Evolutionary conservation across 345 rosid genomes (phyloP), one percentile per base, ranked within the genome.

Genomic region (Melaleuca alternifolia): DNA sequence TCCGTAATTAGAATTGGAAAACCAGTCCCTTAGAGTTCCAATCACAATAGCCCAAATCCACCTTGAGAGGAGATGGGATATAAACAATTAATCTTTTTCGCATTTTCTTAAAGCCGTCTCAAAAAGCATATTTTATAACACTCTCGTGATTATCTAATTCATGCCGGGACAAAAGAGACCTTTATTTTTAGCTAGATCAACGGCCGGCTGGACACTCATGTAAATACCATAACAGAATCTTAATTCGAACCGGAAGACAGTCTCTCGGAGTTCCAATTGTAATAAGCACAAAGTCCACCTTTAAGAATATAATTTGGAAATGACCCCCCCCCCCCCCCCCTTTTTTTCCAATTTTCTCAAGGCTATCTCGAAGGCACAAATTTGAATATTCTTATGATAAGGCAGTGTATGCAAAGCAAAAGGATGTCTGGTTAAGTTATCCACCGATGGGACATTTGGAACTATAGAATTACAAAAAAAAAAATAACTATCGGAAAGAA

Each of bases 161-260:
- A 18, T 2, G 4, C 6, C 5, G 48, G 33, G 41, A 33, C 10
- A 33, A 65, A 23, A 65, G 11, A 20, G 11, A 20, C 4, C 6
- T 0, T 8, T 4, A 9, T 2, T 1, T 71, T 37, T 5, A 13
- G 6, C 18, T 33, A 71, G 48, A 71, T 71, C 6, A 24, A 12
- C 33, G 3, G 13, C 2, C 0, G 1, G 5, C 1, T 37, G 3
- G 21, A 71, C 24, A 37, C 7, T 37, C 13, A 5, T 10, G 20
- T 20, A 37, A 71, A 9, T 18, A 16, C 33, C 12, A 71, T 12
- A 33, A 2, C 48, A 10, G 4, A 8, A 16, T 65, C 37, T 6
- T 65, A 0, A 33, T 37, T 65, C 15, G 46, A 65, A 33, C 4
- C 33, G 46, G 12, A 33, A 37, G 18, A 18, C 10, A 71, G 7